Base-by-base conservation (phyloP, 2,329 filamentous ascomycete genomes). In the Decorospora gaudefroyi region DNA sequence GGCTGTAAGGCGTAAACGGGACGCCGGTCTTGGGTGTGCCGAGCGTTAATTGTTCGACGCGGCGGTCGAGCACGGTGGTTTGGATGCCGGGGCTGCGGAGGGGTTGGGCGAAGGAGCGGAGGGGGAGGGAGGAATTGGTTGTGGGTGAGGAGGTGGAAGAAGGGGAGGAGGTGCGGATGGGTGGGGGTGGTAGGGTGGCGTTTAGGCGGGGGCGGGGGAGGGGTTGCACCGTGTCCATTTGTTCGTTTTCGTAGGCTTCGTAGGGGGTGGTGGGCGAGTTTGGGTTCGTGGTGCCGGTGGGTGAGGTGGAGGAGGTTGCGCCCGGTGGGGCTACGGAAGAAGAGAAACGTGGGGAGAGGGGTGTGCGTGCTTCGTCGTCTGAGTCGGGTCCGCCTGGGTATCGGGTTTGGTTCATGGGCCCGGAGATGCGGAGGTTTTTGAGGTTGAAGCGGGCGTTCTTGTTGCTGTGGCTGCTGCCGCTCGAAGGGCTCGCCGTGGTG, bases 1-100 rank as follows among this genome's bases (percentile, higher is more conserved):
- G 86, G 42, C 81, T 83, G 68, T 91, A 91, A 1, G 87, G 87
- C 15, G 86, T 87, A 2, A 83, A 86, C 31, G 79, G 80, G 16
- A 82, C 74, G 1, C 79, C 81, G 0, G 76, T 78, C 13, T 71
- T 69, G 0, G 84, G 83, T 3, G 81, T 81, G 21, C 55, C 60
- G 25, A 66, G 28, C 4, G 46, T 36, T 1, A 72, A 52, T 35
- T 62, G 59, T 9, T 69, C 67, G 11, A 54, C 33, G 10, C 67
- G 58, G 4, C 70, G 57, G 46, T 74, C 71, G 0, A 77, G 59
- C 15, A 73, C 72, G 0, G 74, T 76, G 3, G 74, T 76, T 31
- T 73, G 74, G 29, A 70, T 55, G 43, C 70, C 55, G n/a, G 64
- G 59, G 25, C 61, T 59, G 12, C 46, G 46, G 27, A 67, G 52